Percentiles rank a stretch among this genome's conserved stretches.
Evolutionary conservation across 148 eudicot genomes (phyloP).

Genomic region (Vaccinium darrowii): DNA sequence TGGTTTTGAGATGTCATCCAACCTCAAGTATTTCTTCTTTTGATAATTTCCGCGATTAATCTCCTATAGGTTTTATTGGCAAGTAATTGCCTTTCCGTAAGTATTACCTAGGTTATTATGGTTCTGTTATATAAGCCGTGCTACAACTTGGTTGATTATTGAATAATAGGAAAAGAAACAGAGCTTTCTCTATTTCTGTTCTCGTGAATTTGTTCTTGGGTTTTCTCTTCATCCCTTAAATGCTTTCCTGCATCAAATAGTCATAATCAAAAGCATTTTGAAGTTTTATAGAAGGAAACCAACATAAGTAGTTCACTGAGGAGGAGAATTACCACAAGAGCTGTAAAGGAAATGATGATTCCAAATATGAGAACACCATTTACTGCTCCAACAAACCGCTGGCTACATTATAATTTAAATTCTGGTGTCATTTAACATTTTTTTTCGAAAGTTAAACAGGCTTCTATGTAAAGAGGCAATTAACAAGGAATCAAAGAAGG

Average conservation of each 20-base stretch:
- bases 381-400: constrained; percentile 79
- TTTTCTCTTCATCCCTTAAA: background rate
- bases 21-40: background rate
- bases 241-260: background rate
- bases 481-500: background rate
- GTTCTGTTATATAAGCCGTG: no score
- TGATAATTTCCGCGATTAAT: background rate
- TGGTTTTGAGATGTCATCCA: no score
- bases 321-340: constrained; percentile 67
- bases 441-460: background rate
- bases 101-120: background rate
- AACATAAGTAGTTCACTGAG: constrained; percentile 14
- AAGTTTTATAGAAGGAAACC: background rate
- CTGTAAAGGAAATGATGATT: constrained; percentile 68
- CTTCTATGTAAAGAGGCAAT: background rate
- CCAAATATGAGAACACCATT: constrained; percentile 75
- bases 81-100: background rate
- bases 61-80: background rate
- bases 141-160: background rate
- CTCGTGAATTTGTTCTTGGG: background rate
- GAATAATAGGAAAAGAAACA: background rate
- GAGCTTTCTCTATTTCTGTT: background rate
- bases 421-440: background rate
- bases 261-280: background rate
- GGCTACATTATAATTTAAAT: constrained; percentile 52